Evolutionary conservation across 164 flowering plant species (phyloP), one percentile per base, ranked within the genome.

Genomic region (Vitis labrusca): DNA sequence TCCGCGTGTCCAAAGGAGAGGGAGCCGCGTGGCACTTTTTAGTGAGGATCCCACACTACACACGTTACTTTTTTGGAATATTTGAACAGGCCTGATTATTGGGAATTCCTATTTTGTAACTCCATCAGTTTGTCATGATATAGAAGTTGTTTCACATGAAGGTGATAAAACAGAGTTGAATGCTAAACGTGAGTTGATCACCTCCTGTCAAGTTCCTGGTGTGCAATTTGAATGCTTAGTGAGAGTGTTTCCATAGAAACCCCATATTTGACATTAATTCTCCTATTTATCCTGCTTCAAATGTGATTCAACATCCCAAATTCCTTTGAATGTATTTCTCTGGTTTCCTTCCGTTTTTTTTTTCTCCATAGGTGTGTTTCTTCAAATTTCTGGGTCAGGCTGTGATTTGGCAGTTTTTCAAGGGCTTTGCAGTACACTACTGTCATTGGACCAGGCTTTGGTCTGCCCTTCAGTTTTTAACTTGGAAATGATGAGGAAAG

Each of bases 361-460:
- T 7, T 6, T 32, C 6, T 32, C 6, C 0, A 6, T 32, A 32
- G 3, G 51, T 50, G 52, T 65, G 11, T 17, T 57, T 17, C 59
- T 57, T 13, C 15, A 57, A 2, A 13, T 32, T 67, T 32, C n/a
- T 58, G 50, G 57, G 9, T 29, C 61, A 60, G 61, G 59, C 37
- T 48, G 54, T 65, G 29, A 47, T 55, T 59, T 67, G 64, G 71
- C 88, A 91, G 97, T 87, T 74, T 91, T 88, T 71, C 85, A 73
- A 72, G 97, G 89, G 65, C 82, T 93, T 70, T 85, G 92, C 71
- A 64, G 69, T 79, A 80, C 78, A 30, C 79, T 91, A 23, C 75
- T 84, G 73, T 85, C 88, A 75, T 71, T 90, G 70, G 97, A 90
- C 74, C 90, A 91, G 74, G 97, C 92, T n/a, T 74, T 91, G 80